Evolutionary conservation across 73 alveolate species (phyloP), one percentile per base, ranked within the genome.

Genomic region (Symbiodinium pilosum): DNA sequence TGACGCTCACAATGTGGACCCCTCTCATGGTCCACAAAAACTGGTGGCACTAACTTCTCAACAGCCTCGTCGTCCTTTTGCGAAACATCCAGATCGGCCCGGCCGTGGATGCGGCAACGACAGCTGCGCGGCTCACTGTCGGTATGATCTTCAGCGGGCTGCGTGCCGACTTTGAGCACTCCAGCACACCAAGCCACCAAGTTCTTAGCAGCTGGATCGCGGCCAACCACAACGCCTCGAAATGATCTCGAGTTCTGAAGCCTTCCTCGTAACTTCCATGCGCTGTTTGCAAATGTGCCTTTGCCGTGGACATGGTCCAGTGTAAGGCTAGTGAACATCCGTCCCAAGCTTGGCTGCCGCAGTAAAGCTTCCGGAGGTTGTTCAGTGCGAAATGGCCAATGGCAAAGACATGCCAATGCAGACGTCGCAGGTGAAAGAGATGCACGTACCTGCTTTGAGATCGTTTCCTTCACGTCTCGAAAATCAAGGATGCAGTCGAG

Each of bases 1-100:
- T 91, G 96, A 6, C 96, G 96, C 87, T 91, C 96, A 43, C 96
- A 91, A 64, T 91, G 96, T 1, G 96, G 96, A 32, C 77, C 42
- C 87, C 96, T 30, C 52, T 91, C 96, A 43, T 91, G 96, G 47
- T 91, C 96, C 38, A 91, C 87, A 32, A 68, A 91, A 6, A 91
- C 71, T 24, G 95, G 51, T 43, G 43, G 26, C 85, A 73, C 20
- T n/a, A n/a, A n/a, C n/a, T n/a, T n/a, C 12, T 24, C 38, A 28
- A 28, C 81, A n/a, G 12, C 81, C 2, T 30, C 28, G 28, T 56
- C 75, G 28, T 32, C 81, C 1, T 9, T 6, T 28, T 16, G 24
- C 41, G 0, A 26, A 28, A 20, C 81, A 3, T 69, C 96, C 39
- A n/a, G 56, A 52, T 91, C 96, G 12, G 87, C 28, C 39, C 96